phyloP scores from a whole-genome alignment of 192 early-diverging fungal genomes.

The Podila horticola region DNA sequence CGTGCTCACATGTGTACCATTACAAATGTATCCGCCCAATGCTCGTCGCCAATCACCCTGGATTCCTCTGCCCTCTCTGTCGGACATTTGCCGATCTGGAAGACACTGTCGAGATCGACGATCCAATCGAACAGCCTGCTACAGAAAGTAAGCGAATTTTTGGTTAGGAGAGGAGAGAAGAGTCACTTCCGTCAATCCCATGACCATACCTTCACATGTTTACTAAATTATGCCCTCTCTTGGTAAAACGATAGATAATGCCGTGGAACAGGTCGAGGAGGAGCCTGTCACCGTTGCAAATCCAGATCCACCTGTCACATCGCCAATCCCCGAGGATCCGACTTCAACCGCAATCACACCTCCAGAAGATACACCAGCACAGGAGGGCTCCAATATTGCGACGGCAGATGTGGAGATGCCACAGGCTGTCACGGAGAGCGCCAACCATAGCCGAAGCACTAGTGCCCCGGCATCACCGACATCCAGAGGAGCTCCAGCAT shows the following conservation, averaged over 20 bases:
- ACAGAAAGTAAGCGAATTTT: not conserved
- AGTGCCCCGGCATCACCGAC: not conserved
- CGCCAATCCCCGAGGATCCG: not conserved
- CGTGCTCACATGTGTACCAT: slow-evolving; percentile 94
- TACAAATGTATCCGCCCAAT: slow-evolving; percentile 93
- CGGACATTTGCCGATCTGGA: slow-evolving; percentile 93
- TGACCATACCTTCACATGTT: too few relatives aligned
- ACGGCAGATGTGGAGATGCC: not conserved
- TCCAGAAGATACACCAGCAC: slow-evolving; percentile 15
- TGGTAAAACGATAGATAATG: not conserved
- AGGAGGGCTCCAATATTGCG: slow-evolving; percentile 5
- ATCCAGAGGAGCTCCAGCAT: not conserved
- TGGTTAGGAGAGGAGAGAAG: too few relatives aligned
- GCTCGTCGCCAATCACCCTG: slow-evolving; percentile 71
- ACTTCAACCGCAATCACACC: slow-evolving; percentile 6
- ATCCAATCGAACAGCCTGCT: slow-evolving; percentile 54
- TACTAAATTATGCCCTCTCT: too few relatives aligned
- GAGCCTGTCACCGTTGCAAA: not conserved
- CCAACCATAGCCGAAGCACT: not conserved
- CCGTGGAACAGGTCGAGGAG: not conserved
- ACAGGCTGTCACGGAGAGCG: not conserved
- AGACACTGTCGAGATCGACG: slow-evolving; percentile 73
- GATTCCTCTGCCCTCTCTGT: slow-evolving; percentile 92
- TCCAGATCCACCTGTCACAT: not conserved
- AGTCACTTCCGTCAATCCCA: too few relatives aligned